These are phyloP conservation scores for Pseudogymnoascus sp. DNA, from an alignment of 2,329 filamentous ascomycete species.

Conservation along the genomic window DNA sequence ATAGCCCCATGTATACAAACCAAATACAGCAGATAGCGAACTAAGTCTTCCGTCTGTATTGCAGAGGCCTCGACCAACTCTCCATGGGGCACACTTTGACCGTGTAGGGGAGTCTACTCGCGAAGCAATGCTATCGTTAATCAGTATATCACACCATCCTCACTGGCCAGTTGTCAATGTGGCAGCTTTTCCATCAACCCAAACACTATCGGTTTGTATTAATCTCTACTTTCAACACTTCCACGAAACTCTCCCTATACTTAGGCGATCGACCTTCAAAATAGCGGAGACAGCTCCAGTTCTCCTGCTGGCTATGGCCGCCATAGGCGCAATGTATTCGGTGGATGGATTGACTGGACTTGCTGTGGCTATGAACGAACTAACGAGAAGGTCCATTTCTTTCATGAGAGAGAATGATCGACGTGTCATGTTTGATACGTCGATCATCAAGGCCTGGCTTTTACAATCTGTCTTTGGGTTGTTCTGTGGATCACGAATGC, in stretches of 20 bases:
- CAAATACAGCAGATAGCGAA: conserved; percentile 13
- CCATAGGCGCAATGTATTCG: conserved; percentile 15
- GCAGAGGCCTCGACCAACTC: conserved; percentile 10
- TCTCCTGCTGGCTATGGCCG: conserved; percentile 10
- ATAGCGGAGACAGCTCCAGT: conserved; percentile 11
- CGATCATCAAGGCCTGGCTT: conserved; percentile 14
- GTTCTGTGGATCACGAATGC: conserved; percentile 15
- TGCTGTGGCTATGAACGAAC: conserved; percentile 14
- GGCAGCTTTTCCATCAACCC: conserved; percentile 13
- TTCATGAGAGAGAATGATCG: conserved; percentile 14
- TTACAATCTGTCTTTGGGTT: conserved; percentile 14
- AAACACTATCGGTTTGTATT: conserved; percentile 13
- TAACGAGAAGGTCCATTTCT: conserved; percentile 13
- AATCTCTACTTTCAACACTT: conserved; percentile 16
- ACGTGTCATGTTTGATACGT: conserved; percentile 15
- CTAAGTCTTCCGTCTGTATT: conserved; percentile 11
- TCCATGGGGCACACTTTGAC: conserved; percentile 9
- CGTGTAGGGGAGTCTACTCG: conserved; percentile 13
- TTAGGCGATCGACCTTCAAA: conserved; percentile 18
- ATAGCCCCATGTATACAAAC: conserved; percentile 15
- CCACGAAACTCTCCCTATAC: conserved; percentile 14
- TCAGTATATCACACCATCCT: conserved; percentile 11
- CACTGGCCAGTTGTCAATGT: conserved; percentile 14
- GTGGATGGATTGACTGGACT: conserved; percentile 11
- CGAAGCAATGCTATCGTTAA: conserved; percentile 12